Conservation (phyloP, 441 rosid genomes). For the Brassica balearica region DNA sequence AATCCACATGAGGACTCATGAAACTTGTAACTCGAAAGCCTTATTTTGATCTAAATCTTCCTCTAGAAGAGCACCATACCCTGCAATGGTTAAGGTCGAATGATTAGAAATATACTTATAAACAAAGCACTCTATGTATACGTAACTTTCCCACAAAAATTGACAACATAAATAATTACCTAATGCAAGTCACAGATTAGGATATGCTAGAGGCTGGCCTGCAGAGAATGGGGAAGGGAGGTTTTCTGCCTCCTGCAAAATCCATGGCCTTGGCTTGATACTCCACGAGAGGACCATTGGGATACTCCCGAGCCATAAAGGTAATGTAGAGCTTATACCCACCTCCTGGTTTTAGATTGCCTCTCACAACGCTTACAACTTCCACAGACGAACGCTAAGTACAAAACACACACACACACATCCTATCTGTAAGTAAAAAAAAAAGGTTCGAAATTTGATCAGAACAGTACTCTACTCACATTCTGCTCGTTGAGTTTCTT, state of each 20-base stretch:
- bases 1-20: too few relatives aligned
- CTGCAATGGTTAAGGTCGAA: too few relatives aligned
- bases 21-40: too few relatives aligned
- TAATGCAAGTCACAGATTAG: not conserved
- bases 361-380: slow-evolving; percentile 14
- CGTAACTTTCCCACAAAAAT: not conserved
- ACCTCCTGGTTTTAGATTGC: not conserved
- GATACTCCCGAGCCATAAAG: slow-evolving; percentile 24
- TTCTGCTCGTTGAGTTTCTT: slow-evolving; percentile 1
- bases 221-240: slow-evolving; percentile 31
- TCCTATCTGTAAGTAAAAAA: not conserved
- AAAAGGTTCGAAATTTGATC: not conserved
- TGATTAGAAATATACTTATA: too few relatives aligned
- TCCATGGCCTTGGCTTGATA: slow-evolving; percentile 25
- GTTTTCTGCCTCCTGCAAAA: not conserved
- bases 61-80: too few relatives aligned
- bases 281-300: slow-evolving; percentile 6
- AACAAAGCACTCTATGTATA: too few relatives aligned
- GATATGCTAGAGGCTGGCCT: not conserved
- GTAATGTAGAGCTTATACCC: slow-evolving; percentile 1
- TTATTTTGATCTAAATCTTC: too few relatives aligned
- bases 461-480: not conserved
- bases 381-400: not conserved
- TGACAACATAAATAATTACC: not conserved
- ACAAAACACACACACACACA: not conserved